Base-by-base conservation (phyloP, 1,284 basidiomycete species). In the Ganoderma meredithae region DNA sequence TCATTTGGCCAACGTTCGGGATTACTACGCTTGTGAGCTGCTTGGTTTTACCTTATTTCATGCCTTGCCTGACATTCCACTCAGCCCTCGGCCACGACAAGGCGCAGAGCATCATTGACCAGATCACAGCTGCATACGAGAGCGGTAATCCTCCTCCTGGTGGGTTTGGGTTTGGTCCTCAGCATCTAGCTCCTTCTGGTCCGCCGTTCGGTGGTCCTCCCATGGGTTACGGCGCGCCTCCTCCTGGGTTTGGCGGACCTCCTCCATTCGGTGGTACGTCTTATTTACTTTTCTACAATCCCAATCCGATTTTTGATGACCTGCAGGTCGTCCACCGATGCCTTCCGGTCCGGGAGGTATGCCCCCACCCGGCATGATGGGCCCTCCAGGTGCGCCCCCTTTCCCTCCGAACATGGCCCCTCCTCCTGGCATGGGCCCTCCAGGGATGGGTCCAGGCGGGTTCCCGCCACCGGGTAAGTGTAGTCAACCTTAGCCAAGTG, bases 31-130 rank as follows among this genome's bases (percentile, higher is more conserved):
- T 39, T 95, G 94, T 96, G 73, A 71, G 92, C 78, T 13, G n/a
- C 1, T 15, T 56, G 4, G 9, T 10, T 31, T 40, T 31, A 10
- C 25, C 9, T 60, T 0, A 13, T 31, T 58, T 31, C 17, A 15
- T 31, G 36, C 44, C 60, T 65, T 63, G 61, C 70, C 64, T 78
- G 25, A 75, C 55, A n/a, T 60, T 0, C 68, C 67, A 44, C 33
- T 22, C 73, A 96, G 95, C 94, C 4, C 88, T 99, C 69, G 96
- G 96, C 67, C 95, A 97, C 79, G 95, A 98, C 83, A 96, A 97
- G 81, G 95, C 97, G 15, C 97, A 99, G 81, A 95, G 84, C 75
- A 95, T 98, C 79, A 97, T 98, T 78, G 96, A 99, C 86, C 95
- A 96, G 79, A 96, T 99, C 79, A 95, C 95, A 56, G 90, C 92